Percentiles rank a stretch among this genome's conserved stretches.
These are phyloP conservation scores for Boletus sensibilis DNA, from an alignment of 768 basidiomycete genomes.

Conservation along the genomic window DNA sequence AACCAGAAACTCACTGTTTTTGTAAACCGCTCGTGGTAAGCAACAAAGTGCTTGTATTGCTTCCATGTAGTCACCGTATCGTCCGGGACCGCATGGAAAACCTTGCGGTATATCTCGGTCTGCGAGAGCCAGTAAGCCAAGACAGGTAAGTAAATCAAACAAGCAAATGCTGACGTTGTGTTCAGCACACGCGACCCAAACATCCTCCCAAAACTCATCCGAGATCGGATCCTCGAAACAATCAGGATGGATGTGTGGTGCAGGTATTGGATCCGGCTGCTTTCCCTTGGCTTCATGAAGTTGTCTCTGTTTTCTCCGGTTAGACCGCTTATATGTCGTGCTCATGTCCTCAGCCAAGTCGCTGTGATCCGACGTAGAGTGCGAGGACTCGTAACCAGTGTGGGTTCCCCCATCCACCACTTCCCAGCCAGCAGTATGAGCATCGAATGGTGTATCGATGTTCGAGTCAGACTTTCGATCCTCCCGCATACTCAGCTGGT, in stretches of 20 bases:
- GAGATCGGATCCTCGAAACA: constrained; percentile 87
- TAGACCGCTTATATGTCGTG: constrained; percentile 49
- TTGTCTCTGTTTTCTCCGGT: constrained; percentile 58
- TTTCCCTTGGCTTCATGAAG: constrained; percentile 52
- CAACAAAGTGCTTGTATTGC: constrained; percentile 84
- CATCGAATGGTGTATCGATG: constrained; percentile 23
- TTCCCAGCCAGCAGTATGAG: constrained; percentile 42
- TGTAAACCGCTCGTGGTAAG: constrained; percentile 70
- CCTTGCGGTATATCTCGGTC: constrained; percentile 95
- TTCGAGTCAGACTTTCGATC: not conserved
- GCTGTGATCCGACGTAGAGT: constrained; percentile 43
- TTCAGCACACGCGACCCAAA: constrained; percentile 84
- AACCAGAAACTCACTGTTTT: constrained; percentile 52
- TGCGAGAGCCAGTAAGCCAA: constrained; percentile 31
- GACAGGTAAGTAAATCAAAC: not conserved
- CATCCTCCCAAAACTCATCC: constrained; percentile 85
- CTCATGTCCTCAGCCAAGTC: constrained; percentile 49
- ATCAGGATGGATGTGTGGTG: constrained; percentile 71
- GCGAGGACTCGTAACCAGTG: constrained; percentile 47
- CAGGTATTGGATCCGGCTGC: constrained; percentile 59
- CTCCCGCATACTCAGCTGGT: constrained; percentile 27
- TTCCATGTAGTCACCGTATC: constrained; percentile 95
- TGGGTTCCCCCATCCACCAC: constrained; percentile 41
- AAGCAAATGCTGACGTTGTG: constrained; percentile 68
- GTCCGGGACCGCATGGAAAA: constrained; percentile 92